Conservation (phyloP, 805 yeast species). For the Zygosaccharomyces siamensis region DNA sequence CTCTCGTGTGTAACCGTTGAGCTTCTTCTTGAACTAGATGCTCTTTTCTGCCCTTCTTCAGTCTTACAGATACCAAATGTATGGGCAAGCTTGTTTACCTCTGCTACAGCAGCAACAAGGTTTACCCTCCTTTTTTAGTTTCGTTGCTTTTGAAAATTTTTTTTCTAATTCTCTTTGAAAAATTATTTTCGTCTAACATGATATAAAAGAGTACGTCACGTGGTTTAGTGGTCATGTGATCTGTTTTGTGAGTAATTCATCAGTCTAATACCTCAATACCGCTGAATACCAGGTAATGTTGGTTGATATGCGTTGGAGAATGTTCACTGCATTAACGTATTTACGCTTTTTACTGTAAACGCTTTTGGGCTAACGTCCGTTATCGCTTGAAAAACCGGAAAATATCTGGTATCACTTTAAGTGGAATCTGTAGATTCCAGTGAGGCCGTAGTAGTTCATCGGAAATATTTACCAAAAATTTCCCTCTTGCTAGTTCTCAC, state of each 20-base stretch:
- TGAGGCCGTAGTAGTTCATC: too few relatives aligned
- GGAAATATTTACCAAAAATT: too few relatives aligned
- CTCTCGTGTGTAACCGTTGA: not conserved
- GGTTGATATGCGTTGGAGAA: too few relatives aligned
- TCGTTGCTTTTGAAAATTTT: not conserved
- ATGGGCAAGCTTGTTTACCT: not conserved
- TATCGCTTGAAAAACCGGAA: too few relatives aligned
- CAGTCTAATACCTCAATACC: too few relatives aligned
- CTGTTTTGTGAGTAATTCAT: not conserved
- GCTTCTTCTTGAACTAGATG: not conserved
- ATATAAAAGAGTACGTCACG: not conserved
- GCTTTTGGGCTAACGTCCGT: too few relatives aligned
- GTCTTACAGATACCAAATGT: not conserved
- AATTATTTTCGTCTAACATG: not conserved
- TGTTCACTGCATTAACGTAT: too few relatives aligned
- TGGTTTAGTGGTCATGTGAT: not conserved
- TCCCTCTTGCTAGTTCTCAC: too few relatives aligned
- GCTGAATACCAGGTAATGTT: too few relatives aligned
- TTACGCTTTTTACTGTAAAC: too few relatives aligned
- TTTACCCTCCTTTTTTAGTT: conserved; percentile 14
- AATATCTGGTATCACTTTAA: too few relatives aligned
- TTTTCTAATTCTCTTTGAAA: not conserved
- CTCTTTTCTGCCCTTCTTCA: not conserved
- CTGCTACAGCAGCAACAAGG: not conserved
- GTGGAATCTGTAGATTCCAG: too few relatives aligned